Evolutionary conservation across 2,329 filamentous ascomycete genomes (phyloP), one percentile per base, ranked within the genome.

Genomic region (Emmonsiellopsis sp.): DNA sequence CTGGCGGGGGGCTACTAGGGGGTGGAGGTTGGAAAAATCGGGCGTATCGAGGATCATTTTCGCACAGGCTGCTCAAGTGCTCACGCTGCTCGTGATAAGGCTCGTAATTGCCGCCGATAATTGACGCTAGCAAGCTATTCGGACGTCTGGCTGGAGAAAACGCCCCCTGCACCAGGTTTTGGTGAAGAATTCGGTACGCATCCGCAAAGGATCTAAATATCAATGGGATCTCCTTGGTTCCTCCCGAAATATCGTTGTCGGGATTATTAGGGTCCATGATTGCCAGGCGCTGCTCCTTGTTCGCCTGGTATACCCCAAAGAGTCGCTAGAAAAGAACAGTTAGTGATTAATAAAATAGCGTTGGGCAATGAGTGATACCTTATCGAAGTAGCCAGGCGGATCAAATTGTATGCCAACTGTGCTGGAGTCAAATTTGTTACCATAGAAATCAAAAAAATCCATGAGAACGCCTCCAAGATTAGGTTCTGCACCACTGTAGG

Each of bases 231-330:
- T 88, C 86, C 45, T 76, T 79, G 0, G 90, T 93, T 8, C 91
- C 91, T 8, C 90, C 90, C 0, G 93, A 85, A 30, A 98, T 93
- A 64, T 98, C 93, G 67, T 97, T 97, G 30, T 78, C 73, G 0
- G 81, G 68, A 55, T 88, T 87, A 68, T 97, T 95, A 0, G 93
- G 93, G 64, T 98, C 93, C 55, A 95, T 86, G 62, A 98, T 95
- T 7, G 86, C 87, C 1, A 98, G 76, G 1, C 89, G 83, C 50
- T 85, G 77, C 11, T 68, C 70, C 62, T 84, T 84, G 61, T 79
- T 81, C 63, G 66, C 67, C 32, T 67, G 63, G 52, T 71, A 70
- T 41, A 85, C 82, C 3, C 75, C 68, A 50, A 83, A 62, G 3
- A 61, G 59, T 54, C 60, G 58, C 59, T 61, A 42, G 46, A 37